Evolutionary conservation across 1,284 basidiomycete genomes (phyloP).

Genomic region (Ganoderma resinaceum): DNA sequence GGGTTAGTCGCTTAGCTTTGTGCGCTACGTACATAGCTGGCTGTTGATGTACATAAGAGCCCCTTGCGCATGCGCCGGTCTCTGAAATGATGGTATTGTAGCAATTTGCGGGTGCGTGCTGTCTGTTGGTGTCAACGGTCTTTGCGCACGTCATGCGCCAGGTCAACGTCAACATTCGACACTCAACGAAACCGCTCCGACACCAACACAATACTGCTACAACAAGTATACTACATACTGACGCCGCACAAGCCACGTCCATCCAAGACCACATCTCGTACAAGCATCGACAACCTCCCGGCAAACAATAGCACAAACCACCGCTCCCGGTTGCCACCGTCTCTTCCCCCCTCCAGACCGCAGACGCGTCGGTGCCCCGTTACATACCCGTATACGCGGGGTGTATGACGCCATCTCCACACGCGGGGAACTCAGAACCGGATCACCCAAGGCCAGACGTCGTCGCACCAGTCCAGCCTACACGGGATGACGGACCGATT

Average conservation of each 20-base stretch:
- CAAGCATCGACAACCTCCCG: neutral
- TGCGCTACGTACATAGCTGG: constrained; percentile 24
- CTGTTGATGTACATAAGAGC: constrained; percentile 27
- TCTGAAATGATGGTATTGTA: constrained; percentile 14
- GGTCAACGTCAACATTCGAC: neutral
- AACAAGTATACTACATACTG: neutral
- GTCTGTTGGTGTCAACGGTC: neutral
- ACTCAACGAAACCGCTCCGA: neutral
- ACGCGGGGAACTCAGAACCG: neutral
- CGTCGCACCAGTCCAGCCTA: constrained; percentile 18
- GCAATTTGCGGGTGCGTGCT: neutral
- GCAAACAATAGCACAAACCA: neutral
- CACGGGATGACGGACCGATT: neutral
- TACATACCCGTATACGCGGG: neutral
- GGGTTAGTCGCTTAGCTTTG: constrained; percentile 26
- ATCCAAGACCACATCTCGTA: neutral
- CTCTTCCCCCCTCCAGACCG: neutral
- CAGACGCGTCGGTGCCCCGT: neutral
- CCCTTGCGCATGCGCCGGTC: constrained; percentile 4
- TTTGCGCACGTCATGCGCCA: neutral
- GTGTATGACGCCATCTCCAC: neutral
- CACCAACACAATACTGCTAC: neutral
- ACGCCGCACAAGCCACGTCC: neutral
- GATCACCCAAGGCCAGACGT: constrained; percentile 11
- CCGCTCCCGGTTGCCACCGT: neutral